Evolutionary conservation across 2,329 filamentous ascomycete species (phyloP).

Genomic region (Claviceps spartinae): DNA sequence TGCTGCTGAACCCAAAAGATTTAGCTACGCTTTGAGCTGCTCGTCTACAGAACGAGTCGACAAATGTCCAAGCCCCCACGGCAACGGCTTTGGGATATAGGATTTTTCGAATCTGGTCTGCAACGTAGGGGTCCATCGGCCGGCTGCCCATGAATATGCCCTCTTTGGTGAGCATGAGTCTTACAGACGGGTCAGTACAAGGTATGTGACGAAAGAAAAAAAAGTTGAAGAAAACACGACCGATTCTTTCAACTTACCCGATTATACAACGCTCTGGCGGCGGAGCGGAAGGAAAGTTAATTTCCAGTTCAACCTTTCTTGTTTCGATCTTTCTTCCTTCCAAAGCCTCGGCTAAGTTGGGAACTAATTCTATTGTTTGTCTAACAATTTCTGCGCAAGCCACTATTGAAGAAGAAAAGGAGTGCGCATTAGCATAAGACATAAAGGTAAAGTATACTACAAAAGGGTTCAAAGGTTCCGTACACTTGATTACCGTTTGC

Average conservation of each 20-base stretch:
- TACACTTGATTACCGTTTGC: constrained; percentile 33
- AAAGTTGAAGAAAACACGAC: background rate
- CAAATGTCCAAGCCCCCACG: constrained; percentile 37
- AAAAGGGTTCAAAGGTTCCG: constrained; percentile 8
- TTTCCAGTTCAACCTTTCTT: constrained; percentile 43
- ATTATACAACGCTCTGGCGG: constrained; percentile 46
- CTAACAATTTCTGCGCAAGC: constrained; percentile 21
- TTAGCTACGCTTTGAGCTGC: constrained; percentile 29
- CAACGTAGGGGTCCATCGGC: constrained; percentile 33
- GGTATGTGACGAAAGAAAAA: background rate
- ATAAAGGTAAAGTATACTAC: background rate
- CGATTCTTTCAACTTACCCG: constrained; percentile 32
- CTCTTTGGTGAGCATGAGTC: constrained; percentile 36
- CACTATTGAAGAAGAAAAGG: constrained; percentile 8
- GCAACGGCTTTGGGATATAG: constrained; percentile 41
- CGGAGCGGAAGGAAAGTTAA: constrained; percentile 44
- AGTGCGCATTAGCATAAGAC: background rate
- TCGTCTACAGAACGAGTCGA: constrained; percentile 32
- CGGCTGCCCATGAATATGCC: constrained; percentile 32
- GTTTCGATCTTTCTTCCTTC: constrained; percentile 36
- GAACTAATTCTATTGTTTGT: constrained; percentile 26
- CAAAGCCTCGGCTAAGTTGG: constrained; percentile 24
- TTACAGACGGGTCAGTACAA: constrained; percentile 14
- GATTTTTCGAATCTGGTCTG: constrained; percentile 30
- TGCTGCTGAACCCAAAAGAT: constrained; percentile 29